Percentiles rank a stretch among this genome's conserved stretches.
phyloP scores from a whole-genome alignment of 2,329 filamentous ascomycete genomes.

The Kalmusia sp. region DNA sequence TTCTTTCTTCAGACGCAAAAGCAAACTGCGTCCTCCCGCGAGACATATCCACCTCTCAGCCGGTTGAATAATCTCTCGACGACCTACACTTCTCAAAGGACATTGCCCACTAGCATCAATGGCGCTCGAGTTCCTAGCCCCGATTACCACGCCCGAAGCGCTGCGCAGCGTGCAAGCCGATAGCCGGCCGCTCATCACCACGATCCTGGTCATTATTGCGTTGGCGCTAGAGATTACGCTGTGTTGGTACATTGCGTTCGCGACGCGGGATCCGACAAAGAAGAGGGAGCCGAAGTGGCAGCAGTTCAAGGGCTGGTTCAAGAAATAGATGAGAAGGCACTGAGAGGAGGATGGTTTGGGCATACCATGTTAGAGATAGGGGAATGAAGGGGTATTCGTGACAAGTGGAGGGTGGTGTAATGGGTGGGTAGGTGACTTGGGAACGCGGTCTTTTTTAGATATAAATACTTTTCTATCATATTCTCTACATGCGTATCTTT shows the following conservation, averaged over 20 bases:
- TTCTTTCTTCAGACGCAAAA: too few species aligned
- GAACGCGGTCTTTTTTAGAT: background rate
- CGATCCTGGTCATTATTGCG: conserved; percentile 79
- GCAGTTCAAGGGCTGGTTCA: conserved; percentile 8
- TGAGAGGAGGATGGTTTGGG: background rate
- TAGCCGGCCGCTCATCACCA: conserved; percentile 85
- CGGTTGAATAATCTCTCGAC: background rate
- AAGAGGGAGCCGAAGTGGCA: conserved; percentile 29
- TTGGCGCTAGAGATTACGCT: conserved; percentile 51
- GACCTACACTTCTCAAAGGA: background rate
- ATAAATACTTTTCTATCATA: conserved; percentile 1
- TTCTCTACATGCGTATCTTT: background rate
- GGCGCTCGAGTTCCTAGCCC: conserved; percentile 39
- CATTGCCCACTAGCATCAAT: conserved; percentile 13
- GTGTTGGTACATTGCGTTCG: conserved; percentile 39
- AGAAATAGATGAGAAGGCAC: background rate
- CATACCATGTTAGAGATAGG: background rate
- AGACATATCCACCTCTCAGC: too few species aligned
- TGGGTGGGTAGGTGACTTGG: background rate
- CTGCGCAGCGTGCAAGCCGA: conserved; percentile 51
- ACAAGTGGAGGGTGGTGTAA: background rate
- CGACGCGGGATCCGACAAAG: conserved; percentile 37
- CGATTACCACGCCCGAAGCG: conserved; percentile 40
- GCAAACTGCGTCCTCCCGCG: too few species aligned
- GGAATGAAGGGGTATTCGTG: background rate